Conservation (phyloP, 1,139 yeast genomes). For the Pichia sp. region DNA sequence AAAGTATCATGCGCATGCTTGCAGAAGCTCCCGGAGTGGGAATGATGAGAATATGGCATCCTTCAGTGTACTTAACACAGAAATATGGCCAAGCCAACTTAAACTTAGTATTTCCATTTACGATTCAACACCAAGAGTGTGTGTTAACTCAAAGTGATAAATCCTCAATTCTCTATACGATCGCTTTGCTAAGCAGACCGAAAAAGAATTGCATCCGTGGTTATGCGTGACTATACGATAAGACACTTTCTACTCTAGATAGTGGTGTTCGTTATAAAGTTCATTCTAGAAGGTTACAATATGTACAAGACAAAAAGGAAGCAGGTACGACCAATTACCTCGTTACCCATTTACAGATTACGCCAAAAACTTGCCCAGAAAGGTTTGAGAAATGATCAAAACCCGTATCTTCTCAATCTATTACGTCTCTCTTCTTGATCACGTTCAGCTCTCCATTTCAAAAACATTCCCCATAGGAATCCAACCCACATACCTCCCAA, state of each 20-base stretch:
- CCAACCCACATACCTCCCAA: slow-evolving; percentile 84
- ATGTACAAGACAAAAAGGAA: neutral
- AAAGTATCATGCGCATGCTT: slow-evolving; percentile 80
- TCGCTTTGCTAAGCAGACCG: no score
- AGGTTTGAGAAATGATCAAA: neutral
- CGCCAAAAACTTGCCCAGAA: neutral
- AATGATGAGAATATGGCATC: slow-evolving; percentile 72
- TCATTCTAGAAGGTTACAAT: neutral
- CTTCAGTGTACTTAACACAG: neutral
- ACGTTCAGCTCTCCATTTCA: slow-evolving; percentile 42
- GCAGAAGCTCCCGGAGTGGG: slow-evolving; percentile 89
- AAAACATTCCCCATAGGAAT: slow-evolving; percentile 64
- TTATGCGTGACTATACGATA: no score
- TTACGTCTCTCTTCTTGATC: slow-evolving; percentile 41
- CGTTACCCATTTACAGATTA: neutral
- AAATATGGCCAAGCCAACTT: neutral
- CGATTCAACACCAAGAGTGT: no score
- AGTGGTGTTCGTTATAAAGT: no score
- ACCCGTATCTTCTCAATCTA: slow-evolving; percentile 21
- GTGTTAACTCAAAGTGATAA: no score
- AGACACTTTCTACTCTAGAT: no score
- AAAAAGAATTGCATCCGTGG: no score
- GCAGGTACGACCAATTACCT: neutral
- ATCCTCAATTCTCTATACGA: no score
- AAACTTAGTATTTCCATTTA: neutral